Evolutionary conservation across 768 basidiomycete genomes (phyloP).

Genomic region (Leccinum sublutescens): DNA sequence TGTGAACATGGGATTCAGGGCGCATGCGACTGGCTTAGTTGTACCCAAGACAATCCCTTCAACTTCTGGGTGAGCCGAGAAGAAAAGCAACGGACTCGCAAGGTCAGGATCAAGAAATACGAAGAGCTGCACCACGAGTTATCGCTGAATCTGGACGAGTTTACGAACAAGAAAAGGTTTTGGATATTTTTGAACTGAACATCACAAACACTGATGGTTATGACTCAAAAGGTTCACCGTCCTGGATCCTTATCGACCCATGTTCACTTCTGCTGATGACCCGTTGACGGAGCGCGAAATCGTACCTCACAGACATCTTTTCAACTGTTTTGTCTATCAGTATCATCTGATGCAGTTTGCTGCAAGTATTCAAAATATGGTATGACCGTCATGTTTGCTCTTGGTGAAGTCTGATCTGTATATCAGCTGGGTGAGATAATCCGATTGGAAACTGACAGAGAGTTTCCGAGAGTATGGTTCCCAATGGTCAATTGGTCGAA

Average conservation of each 20-base stretch:
- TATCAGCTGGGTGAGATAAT: slow-evolving; percentile 57
- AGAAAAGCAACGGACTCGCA: slow-evolving; percentile 31
- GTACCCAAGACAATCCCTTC: slow-evolving; percentile 36
- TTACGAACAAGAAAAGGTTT: slow-evolving; percentile 52
- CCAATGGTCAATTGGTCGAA: slow-evolving; percentile 38
- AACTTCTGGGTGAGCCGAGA: slow-evolving; percentile 36
- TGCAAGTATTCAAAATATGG: slow-evolving; percentile 32
- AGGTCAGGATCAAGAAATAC: slow-evolving; percentile 38
- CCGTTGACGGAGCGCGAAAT: slow-evolving; percentile 34
- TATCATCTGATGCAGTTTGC: slow-evolving; percentile 45
- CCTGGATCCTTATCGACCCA: slow-evolving; percentile 58
- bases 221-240: slow-evolving; percentile 41
- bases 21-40: slow-evolving; percentile 51
- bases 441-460: slow-evolving; percentile 49
- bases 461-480: slow-evolving; percentile 52
- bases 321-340: slow-evolving; percentile 74
- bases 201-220: neutral
- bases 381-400: slow-evolving; percentile 18
- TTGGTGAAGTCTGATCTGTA: neutral
- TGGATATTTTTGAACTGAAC: slow-evolving; percentile 2
- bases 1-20: slow-evolving; percentile 42
- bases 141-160: slow-evolving; percentile 39
- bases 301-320: slow-evolving; percentile 67
- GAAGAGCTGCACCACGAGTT: slow-evolving; percentile 39
- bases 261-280: slow-evolving; percentile 42